These are phyloP conservation scores for Plasmopara halstedii DNA, from an alignment of 352 stramenopile species.

Conservation along the genomic window DNA sequence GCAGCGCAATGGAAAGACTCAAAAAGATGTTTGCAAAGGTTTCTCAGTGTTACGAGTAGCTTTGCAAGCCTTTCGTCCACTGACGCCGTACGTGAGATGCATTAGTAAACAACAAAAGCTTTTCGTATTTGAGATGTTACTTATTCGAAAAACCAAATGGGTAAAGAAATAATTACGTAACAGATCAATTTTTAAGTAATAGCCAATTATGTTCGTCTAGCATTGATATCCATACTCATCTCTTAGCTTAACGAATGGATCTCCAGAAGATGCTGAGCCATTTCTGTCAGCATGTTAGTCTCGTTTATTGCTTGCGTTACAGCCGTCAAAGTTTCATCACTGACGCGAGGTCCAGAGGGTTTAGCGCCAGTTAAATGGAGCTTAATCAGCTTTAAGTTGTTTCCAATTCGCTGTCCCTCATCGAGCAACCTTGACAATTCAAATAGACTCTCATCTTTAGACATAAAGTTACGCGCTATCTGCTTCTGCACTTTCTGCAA, in stretches of 20 bases:
- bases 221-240: too few species aligned
- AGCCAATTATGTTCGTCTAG: too few species aligned
- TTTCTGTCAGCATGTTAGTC: constrained; percentile 11
- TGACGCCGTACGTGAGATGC: too few species aligned
- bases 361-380: constrained; percentile 29
- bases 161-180: too few species aligned
- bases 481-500: constrained; percentile 29
- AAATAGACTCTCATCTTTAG: constrained; percentile 41
- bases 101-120: too few species aligned
- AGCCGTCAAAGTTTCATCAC: constrained; percentile 16
- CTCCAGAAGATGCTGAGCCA: constrained; percentile 22
- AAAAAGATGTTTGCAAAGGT: constrained; percentile 7
- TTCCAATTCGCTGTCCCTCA: constrained; percentile 21
- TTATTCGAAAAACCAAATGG: too few species aligned
- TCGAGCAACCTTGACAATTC: constrained; percentile 37
- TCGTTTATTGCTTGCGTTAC: constrained; percentile 26
- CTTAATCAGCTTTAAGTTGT: constrained; percentile 45
- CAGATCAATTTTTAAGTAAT: too few species aligned
- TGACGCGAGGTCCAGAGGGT: constrained; percentile 5
- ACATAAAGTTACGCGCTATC: constrained; percentile 44
- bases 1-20: constrained; percentile 23
- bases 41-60: not conserved
- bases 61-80: too few species aligned
- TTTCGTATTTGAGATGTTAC: too few species aligned
- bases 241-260: constrained; percentile 16